phyloP scores from a whole-genome alignment of 495 filamentous ascomycete genomes.

The Usnea hakonensis region DNA sequence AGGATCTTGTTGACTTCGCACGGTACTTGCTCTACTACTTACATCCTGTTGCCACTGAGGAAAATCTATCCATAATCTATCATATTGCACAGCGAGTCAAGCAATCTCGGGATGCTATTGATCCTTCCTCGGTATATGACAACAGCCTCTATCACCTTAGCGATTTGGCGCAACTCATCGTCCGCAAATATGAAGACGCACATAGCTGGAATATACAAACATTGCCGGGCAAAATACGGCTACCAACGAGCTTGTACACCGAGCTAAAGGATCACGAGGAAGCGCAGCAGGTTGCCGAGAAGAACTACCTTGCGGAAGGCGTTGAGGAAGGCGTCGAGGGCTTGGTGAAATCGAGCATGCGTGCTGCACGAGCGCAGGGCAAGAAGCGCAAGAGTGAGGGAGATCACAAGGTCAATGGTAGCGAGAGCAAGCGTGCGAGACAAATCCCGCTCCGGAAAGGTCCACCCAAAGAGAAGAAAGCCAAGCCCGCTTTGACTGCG shows the following conservation, averaged over 20 bases:
- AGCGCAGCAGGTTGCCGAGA: constrained; percentile 76
- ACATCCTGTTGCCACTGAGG: constrained; percentile 68
- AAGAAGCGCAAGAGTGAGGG: constrained; percentile 47
- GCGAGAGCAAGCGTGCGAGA: constrained; percentile 40
- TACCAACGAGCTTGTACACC: constrained; percentile 71
- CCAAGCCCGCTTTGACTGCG: constrained; percentile 20
- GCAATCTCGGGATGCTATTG: constrained; percentile 73
- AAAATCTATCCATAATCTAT: constrained; percentile 82
- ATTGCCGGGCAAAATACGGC: constrained; percentile 69
- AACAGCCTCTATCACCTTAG: constrained; percentile 75
- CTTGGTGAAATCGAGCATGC: constrained; percentile 45
- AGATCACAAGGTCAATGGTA: constrained; percentile 24
- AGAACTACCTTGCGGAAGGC: constrained; percentile 73
- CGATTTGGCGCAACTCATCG: constrained; percentile 76
- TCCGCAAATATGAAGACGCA: constrained; percentile 67
- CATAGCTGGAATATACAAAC: constrained; percentile 60
- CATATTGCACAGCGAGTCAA: constrained; percentile 91
- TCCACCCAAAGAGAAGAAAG: constrained; percentile 34
- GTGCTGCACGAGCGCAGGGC: constrained; percentile 27
- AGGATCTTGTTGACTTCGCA: constrained; percentile 69
- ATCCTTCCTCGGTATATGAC: constrained; percentile 29
- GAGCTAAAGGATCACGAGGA: constrained; percentile 65
- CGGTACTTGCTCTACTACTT: constrained; percentile 88
- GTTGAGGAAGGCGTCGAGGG: constrained; percentile 70
- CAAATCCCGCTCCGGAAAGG: constrained; percentile 36